phyloP scores from a whole-genome alignment of 2,329 filamentous ascomycete species.

The Macroventuria anomochaeta region DNA sequence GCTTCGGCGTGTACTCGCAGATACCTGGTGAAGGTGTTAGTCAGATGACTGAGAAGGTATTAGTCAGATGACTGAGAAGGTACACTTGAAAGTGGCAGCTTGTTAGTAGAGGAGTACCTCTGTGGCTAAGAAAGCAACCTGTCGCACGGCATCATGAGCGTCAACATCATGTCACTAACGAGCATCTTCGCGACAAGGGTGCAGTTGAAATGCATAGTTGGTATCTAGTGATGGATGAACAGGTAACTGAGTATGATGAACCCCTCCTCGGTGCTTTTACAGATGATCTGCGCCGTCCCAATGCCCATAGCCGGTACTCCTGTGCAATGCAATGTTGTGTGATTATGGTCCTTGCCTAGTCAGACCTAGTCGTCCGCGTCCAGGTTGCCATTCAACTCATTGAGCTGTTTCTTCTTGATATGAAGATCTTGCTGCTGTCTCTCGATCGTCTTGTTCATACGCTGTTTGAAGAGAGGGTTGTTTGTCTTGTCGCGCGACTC shows the following conservation, averaged over 20 bases:
- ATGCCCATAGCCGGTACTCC: conserved; percentile 9
- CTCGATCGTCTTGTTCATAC: conserved; percentile 57
- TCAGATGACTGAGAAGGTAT: too few relatives aligned
- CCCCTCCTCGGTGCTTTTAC: background rate
- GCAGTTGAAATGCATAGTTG: background rate
- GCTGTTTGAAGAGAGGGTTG: conserved; percentile 58
- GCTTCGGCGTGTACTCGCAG: background rate
- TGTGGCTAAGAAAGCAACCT: too few relatives aligned
- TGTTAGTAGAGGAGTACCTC: too few relatives aligned
- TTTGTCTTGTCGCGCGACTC: conserved; percentile 52
- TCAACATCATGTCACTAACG: background rate
- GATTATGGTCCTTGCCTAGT: background rate
- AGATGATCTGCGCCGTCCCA: conserved; percentile 5
- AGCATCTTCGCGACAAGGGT: background rate
- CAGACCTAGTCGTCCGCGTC: conserved; percentile 18
- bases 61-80: too few relatives aligned
- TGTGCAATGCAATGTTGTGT: conserved; percentile 4
- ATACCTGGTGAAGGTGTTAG: too few relatives aligned
- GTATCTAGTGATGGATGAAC: conserved; percentile 9
- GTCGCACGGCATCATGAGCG: background rate
- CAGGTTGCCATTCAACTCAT: conserved; percentile 36
- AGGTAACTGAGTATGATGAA: background rate
- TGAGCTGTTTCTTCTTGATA: conserved; percentile 59
- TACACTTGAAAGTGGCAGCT: too few relatives aligned
- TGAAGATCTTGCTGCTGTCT: conserved; percentile 57